Conservation (phyloP, 306 rosid species). For the Astragalus membranaceus region DNA sequence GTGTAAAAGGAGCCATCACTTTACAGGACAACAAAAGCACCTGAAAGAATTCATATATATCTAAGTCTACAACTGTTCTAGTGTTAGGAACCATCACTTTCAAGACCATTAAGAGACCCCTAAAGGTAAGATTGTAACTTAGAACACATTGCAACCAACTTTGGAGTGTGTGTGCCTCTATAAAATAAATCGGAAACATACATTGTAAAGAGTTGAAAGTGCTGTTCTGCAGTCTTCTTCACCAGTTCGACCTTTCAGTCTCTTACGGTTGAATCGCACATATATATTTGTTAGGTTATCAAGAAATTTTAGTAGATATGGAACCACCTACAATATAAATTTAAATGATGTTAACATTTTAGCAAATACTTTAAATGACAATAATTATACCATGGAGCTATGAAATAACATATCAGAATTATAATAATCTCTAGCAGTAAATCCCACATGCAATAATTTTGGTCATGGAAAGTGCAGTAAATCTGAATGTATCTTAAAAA, state of each 20-base stretch:
- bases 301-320: slow-evolving; percentile 87
- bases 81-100: background rate
- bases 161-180: background rate
- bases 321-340: slow-evolving; percentile 68
- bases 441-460: slow-evolving; percentile 4
- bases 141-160: background rate
- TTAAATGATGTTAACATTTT: background rate
- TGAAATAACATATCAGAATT: background rate
- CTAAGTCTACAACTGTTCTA: background rate
- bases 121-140: background rate
- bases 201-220: slow-evolving; percentile 84
- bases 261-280: slow-evolving; percentile 94
- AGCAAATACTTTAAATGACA: background rate
- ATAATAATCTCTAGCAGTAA: background rate
- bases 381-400: background rate
- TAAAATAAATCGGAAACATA: slow-evolving; percentile 32
- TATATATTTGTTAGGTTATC: slow-evolving; percentile 93
- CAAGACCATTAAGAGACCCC: background rate
- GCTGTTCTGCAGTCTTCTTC: slow-evolving; percentile 92
- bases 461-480: background rate
- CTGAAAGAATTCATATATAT: slow-evolving; percentile 34
- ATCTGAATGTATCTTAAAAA: background rate
- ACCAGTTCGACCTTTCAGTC: slow-evolving; percentile 96
- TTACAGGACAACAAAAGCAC: slow-evolving; percentile 88
- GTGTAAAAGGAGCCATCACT: slow-evolving; percentile 98